These are phyloP conservation scores for Alloteropsis semialata DNA, from an alignment of 176 grass and related monocot genomes.

Conservation along the genomic window DNA sequence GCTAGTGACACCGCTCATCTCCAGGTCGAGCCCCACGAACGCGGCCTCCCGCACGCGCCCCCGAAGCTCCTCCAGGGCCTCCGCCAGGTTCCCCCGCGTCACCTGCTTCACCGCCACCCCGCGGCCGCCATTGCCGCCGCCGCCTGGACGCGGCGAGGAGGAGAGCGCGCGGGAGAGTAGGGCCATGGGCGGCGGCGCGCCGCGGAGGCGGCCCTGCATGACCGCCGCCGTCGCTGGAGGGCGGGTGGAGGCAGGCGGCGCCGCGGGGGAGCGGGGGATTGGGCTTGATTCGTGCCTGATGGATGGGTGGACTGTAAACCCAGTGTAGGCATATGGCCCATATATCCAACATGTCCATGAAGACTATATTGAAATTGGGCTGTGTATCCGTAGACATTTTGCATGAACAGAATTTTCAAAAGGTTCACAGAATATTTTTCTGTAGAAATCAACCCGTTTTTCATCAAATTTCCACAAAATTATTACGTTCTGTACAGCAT, in stretches of 20 bases:
- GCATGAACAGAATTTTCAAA: not conserved
- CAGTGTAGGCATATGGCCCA: not conserved
- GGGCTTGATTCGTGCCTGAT: slow-evolving; percentile 9
- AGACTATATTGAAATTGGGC: too few species aligned
- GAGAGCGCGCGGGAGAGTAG: slow-evolving; percentile 28
- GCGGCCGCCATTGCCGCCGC: not conserved
- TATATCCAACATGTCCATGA: not conserved
- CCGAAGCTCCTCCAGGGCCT: slow-evolving; percentile 56
- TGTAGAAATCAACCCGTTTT: not conserved
- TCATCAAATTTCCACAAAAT: not conserved
- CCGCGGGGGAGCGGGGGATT: slow-evolving; percentile 12
- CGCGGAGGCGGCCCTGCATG: slow-evolving; percentile 39
- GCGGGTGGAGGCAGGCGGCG: not conserved
- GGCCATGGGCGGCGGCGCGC: slow-evolving; percentile 8
- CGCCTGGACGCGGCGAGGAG: slow-evolving; percentile 11
- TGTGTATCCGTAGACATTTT: not conserved
- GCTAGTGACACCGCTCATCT: slow-evolving; percentile 89
- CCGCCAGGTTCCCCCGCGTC: slow-evolving; percentile 56
- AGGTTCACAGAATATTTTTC: not conserved
- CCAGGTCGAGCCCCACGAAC: slow-evolving; percentile 80
- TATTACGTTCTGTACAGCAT: not conserved
- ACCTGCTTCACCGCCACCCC: slow-evolving; percentile 80
- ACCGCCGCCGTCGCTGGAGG: slow-evolving; percentile 29
- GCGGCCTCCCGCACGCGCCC: slow-evolving; percentile 56
- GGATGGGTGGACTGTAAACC: not conserved